Evolutionary conservation across 495 filamentous ascomycete genomes (phyloP), one percentile per base, ranked within the genome.

Genomic region (Talaromyces nanjingensis): DNA sequence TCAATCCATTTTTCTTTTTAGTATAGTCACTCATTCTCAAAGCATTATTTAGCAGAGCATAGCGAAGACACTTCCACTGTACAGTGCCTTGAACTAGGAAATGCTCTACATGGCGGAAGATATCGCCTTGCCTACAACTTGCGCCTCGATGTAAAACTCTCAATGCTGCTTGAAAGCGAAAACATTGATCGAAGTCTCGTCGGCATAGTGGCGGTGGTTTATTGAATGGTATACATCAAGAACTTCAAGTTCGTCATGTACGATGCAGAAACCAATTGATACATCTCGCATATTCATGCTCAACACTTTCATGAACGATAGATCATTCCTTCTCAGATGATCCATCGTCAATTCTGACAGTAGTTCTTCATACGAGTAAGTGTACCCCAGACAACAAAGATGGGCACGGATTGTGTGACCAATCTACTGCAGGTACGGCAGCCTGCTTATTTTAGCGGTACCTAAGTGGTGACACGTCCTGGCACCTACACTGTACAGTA

Each of bases 401-500:
- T 18, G 4, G 22, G 22, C 22, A 24, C 22, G 22, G 6, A 11
- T 33, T 31, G n/a, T 18, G 24, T 59, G 56, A 59, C 31, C 56
- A 16, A 37, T 59, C 56, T 34, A 16, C 56, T 59, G 56, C 56
- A 59, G 56, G 56, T 24, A 59, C 56, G 56, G 56, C 27, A n/a
- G 24, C 18, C 45, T 62, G 59, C 58, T 60, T n/a, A 9, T 59
- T 20, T 31, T 20, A 39, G 33, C 29, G 7, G 20, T 0, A 3
- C 27, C 27, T 27, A 27, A 27, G 27, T 8, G 8, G 33, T 62
- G 37, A 45, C 45, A 33, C 12, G 37, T 29, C 59, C 25, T 25
- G 25, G 25, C 27, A 27, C 27, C 27, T 27, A 27, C 27, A 27
- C 22, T 2, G 22, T 24, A 24, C n/a, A n/a, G n/a, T n/a, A n/a